Evolutionary conservation across 805 yeast species (phyloP), one percentile per base, ranked within the genome.

Genomic region (Saturnispora diversa): DNA sequence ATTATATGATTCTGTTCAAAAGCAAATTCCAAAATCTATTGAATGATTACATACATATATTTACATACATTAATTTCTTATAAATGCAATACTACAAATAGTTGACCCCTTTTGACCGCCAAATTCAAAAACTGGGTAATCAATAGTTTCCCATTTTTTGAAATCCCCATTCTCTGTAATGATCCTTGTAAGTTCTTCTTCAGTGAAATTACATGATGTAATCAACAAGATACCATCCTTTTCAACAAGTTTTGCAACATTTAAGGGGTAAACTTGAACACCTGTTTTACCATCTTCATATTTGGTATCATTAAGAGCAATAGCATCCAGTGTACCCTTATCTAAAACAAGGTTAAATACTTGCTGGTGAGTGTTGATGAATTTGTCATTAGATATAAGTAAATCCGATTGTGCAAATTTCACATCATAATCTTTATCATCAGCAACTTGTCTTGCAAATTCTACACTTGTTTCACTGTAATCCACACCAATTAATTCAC

Each of bases 281-380:
- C 75, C 70, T 6, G 65, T 68, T 10, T 62, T 63, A 7, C 61
- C 69, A 40, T 68, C 69, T 13, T 64, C 68, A 44, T 72, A 73
- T 16, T 60, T 69, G 2, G 65, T 49, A 17, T 80, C 81, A 57
- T 85, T 84, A 33, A 92, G 68, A 0, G 96, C 97, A 46, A 92
- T 90, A 5, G 99, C 99, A 63, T 92, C 99, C 17, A 92, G 63
- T 0, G 99, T 92, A 7, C 99, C 99, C 58, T 92, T 92, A 61
- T 92, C 99, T 13, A 87, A 63, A 2, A 90, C 74, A 7, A 92
- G 59, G 54, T 88, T 95, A 60, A 74, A 87, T 17, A 64, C 53
- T 3, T 61, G 67, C 2, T 13, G 0, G 39, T 55, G 41, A 1
- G 33, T 13, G 12, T 11, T 5, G 20, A 70, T 44, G 44, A 70